Evolutionary conservation across 2,329 filamentous ascomycete species (phyloP), one percentile per base, ranked within the genome.

Genomic region (Hypoxylon rubiginosum): DNA sequence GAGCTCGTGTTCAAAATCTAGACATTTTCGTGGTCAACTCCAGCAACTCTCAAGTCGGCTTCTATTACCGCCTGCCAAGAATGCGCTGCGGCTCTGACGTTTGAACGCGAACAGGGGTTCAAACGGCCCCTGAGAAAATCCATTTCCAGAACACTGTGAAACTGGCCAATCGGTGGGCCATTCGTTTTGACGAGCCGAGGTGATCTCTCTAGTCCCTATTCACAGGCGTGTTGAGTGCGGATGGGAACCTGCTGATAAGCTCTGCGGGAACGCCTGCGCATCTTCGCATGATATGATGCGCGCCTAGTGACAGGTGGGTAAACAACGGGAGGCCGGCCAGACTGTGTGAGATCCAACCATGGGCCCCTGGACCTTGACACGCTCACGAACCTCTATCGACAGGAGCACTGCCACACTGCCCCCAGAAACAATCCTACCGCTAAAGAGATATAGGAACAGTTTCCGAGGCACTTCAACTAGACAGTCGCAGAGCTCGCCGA

Each of bases 71-170:
- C 36, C 10, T n/a, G 63, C 59, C 63, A 66, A 66, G 63, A 64
- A 30, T 19, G 19, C 7, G 15, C 36, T 58, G 57, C 17, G 52
- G 57, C 57, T 63, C 36, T 30, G 26, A 28, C 36, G 30, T 58
- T 58, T 49, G 63, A 51, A 52, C n/a, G 17, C 59, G 8, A n/a
- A 34, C 53, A 64, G 63, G 63, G 66, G 66, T 50, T 64, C 55
- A 61, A 56, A 64, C 66, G 53, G 48, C 66, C 66, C 66, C 66
- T 68, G 56, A 39, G 60, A 41, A 66, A 59, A 68, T 68, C 63
- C 30, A 21, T 54, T 64, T 36, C 43, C 24, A 50, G 32, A 28
- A 50, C 21, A 61, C 52, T 56, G 59, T n/a, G n/a, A 68, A 66
- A 68, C 62, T 56, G 21, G 36, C 66, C 66, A 68, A 66, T 68